These are phyloP conservation scores for Candida fluviatilis DNA, from an alignment of 805 yeast species.

Conservation along the genomic window DNA sequence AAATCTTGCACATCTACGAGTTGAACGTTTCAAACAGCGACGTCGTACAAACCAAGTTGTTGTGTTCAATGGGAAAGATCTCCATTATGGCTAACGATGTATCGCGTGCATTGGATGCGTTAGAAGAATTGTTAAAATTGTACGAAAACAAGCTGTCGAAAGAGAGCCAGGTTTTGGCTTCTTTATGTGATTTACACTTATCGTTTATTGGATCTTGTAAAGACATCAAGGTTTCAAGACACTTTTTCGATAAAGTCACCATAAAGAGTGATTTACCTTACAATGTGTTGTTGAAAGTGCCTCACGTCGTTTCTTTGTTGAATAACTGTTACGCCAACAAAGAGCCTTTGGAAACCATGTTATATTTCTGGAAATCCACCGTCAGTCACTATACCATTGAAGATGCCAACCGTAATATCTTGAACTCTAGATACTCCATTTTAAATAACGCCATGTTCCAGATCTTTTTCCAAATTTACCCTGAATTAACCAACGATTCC, in stretches of 20 bases:
- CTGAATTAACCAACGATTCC: constrained; percentile 50
- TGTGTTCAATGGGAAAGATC: constrained; percentile 71
- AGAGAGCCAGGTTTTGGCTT: constrained; percentile 35
- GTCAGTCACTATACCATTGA: constrained; percentile 45
- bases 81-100: constrained; percentile 63
- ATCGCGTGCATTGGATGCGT: constrained; percentile 59
- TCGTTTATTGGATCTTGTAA: constrained; percentile 74
- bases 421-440: constrained; percentile 69
- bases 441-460: constrained; percentile 66
- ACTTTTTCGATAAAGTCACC: constrained; percentile 71
- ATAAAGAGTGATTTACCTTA: constrained; percentile 63
- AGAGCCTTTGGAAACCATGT: constrained; percentile 53
- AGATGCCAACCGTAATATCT: constrained; percentile 43
- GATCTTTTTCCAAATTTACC: constrained; percentile 60
- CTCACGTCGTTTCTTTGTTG: constrained; percentile 62
- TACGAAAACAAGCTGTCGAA: constrained; percentile 28
- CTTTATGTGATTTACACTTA: constrained; percentile 70
- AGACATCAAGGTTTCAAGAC: constrained; percentile 66
- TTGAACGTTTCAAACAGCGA: constrained; percentile 29
- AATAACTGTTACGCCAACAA: constrained; percentile 56
- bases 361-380: constrained; percentile 60
- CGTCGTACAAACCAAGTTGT: constrained; percentile 43
- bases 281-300: constrained; percentile 64
- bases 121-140: constrained; percentile 54
- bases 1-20: constrained; percentile 54